Evolutionary conservation across 305 asterid genomes (phyloP).

Genomic region (Fraxinus velutina): DNA sequence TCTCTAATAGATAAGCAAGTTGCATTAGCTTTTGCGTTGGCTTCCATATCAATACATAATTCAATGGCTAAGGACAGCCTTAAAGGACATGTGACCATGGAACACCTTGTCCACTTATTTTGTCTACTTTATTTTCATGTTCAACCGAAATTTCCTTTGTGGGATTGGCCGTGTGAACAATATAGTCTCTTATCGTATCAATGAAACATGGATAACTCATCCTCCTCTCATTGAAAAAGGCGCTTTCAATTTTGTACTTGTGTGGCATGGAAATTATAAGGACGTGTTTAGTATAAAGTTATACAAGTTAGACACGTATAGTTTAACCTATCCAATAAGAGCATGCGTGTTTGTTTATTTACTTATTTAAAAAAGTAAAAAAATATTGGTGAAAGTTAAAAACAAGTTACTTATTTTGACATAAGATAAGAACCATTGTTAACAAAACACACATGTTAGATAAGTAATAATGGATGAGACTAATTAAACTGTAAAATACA

Average conservation of each 20-base stretch:
- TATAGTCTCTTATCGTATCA: neutral
- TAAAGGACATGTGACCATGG: too few relatives aligned
- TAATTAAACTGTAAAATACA: too few relatives aligned
- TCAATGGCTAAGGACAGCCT: too few relatives aligned
- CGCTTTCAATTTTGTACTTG: neutral
- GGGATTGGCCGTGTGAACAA: neutral
- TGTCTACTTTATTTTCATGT: neutral
- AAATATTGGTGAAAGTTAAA: neutral
- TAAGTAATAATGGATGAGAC: too few relatives aligned
- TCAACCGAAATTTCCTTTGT: neutral
- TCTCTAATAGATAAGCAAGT: too few relatives aligned
- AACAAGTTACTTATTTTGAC: neutral
- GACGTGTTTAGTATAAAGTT: neutral
- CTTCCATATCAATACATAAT: too few relatives aligned
- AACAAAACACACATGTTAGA: too few relatives aligned
- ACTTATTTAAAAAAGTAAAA: too few relatives aligned
- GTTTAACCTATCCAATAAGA: neutral
- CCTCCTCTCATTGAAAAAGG: neutral
- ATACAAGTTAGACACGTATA: too few relatives aligned
- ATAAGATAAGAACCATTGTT: too few relatives aligned
- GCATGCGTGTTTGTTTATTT: neutral
- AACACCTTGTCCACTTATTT: too few relatives aligned
- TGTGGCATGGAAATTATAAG: neutral
- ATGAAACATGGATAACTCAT: neutral
- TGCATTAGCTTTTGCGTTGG: too few relatives aligned